These are phyloP conservation scores for Haematococcus sp. DNA, from an alignment of 139 green algal genomes.

Conservation along the genomic window DNA sequence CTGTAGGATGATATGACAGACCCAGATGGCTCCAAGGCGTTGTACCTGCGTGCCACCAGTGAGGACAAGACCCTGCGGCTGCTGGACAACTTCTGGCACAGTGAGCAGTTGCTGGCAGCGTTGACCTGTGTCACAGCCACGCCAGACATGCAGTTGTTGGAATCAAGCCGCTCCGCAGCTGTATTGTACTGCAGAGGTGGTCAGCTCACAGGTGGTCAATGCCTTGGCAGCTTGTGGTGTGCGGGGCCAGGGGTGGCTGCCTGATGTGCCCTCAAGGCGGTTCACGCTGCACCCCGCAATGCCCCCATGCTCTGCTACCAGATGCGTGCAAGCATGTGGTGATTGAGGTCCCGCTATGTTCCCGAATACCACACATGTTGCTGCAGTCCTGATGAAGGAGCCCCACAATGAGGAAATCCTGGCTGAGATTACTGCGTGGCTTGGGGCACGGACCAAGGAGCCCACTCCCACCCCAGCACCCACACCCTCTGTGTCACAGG, in stretches of 20 bases:
- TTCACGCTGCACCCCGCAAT: background rate
- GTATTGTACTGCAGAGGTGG: background rate
- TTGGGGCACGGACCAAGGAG: background rate
- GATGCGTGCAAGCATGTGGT: too few species aligned
- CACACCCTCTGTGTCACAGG: too few species aligned
- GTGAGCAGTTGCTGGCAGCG: background rate
- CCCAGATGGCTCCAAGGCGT: constrained; percentile 24
- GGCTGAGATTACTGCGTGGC: constrained; percentile 25
- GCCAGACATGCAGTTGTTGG: too few species aligned
- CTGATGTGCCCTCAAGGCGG: constrained; percentile 11
- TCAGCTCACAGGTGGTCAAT: too few species aligned
- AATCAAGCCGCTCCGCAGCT: background rate
- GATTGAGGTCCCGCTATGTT: too few species aligned
- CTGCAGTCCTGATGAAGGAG: constrained; percentile 50
- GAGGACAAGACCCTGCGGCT: constrained; percentile 26
- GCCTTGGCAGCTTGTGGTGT: background rate
- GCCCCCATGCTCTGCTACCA: too few species aligned
- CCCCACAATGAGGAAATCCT: constrained; percentile 32
- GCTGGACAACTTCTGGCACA: constrained; percentile 16
- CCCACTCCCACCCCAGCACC: too few species aligned
- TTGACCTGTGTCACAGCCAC: too few species aligned
- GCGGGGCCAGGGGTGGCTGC: background rate
- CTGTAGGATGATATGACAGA: constrained; percentile 19
- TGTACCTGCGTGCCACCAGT: constrained; percentile 17
- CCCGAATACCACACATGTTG: too few species aligned